phyloP scores from a whole-genome alignment of 163 green algal genomes.

The Scenedesmus sp. region DNA sequence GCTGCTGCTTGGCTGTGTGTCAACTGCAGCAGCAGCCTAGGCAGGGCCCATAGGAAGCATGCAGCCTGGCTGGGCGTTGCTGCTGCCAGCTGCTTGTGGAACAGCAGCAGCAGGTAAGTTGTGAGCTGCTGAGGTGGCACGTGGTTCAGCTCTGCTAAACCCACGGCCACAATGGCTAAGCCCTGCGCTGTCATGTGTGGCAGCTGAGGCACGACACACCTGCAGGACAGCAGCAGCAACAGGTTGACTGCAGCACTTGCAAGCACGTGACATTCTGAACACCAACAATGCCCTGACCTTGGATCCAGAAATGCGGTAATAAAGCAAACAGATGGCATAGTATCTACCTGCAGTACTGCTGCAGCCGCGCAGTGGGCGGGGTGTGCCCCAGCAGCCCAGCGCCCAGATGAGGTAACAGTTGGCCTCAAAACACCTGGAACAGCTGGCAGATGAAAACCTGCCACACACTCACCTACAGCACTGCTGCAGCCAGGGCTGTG shows the following conservation, averaged over 20 bases:
- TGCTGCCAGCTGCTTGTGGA: conserved; percentile 3
- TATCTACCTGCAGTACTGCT: conserved; percentile 32
- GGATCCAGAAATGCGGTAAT: too few relatives aligned
- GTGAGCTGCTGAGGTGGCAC: conserved; percentile 19
- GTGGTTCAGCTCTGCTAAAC: conserved; percentile 32
- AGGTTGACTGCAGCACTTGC: not conserved
- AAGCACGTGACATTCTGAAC: too few relatives aligned
- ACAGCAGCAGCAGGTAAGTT: conserved; percentile 32
- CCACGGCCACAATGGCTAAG: conserved; percentile 34
- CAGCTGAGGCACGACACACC: conserved; percentile 30
- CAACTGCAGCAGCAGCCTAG: conserved; percentile 27
- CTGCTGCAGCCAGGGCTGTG: not conserved
- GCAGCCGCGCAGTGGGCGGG: conserved; percentile 25
- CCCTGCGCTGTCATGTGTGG: conserved; percentile 10
- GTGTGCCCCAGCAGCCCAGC: conserved; percentile 41
- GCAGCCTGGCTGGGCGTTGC: conserved; percentile 10
- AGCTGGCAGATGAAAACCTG: too few relatives aligned
- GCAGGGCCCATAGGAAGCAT: conserved; percentile 39
- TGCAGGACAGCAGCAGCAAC: conserved; percentile 3
- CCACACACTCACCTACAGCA: not conserved
- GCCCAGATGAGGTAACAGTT: conserved; percentile 50
- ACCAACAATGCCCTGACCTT: too few relatives aligned
- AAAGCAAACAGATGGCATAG: too few relatives aligned
- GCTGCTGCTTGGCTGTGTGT: not conserved
- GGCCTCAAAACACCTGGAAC: too few relatives aligned